Base-by-base conservation (phyloP, 768 basidiomycete genomes). In the Daedaleopsis sinensis region DNA sequence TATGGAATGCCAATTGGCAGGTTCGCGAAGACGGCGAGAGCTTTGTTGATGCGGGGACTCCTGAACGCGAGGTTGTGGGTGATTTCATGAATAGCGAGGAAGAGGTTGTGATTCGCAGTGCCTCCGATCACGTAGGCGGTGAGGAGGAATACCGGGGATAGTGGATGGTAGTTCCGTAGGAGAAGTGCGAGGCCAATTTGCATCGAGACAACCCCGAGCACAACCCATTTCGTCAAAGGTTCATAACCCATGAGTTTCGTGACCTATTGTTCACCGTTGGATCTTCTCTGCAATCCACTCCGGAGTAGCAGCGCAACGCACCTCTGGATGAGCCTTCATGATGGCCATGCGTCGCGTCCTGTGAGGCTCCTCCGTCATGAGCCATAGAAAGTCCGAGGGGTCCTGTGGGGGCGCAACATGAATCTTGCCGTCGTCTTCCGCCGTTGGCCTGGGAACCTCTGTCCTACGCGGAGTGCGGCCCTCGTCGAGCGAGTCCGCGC, bases 281-380 rank as follows among this genome's bases (percentile, higher is more conserved):
- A 18, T 46, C 15, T 9, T 2, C 0, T 1, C 10, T 32, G 27
- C 7, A 32, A 32, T 32, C 27, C 27, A 32, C 27, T 24, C 23
- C 50, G 46, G 46, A 9, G 58, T 44, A 5, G 46, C 32, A 57
- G 38, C 44, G 4, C 39, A 9, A 74, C 81, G 56, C 62, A 91
- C 93, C 81, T 97, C 88, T 0, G 97, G 97, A 70, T 98, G 95
- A 0, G 91, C 90, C 69, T 96, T 96, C 80, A 98, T 83, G 62
- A 99, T 98, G 8, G 85, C 90, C 78, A 86, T 87, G 59, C 97
- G 79, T 57, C 97, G 79, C 16, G 88, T 87, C 52, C 96, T 85
- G 75, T 99, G 97, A 3, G 97, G 97, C 71, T 99, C 97, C 76
- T 99, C 97, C 0, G 94, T 97, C 88, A 98, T 92, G 48, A 96